These are phyloP conservation scores for Tolypocladium guangdongense DNA, from an alignment of 2,329 filamentous ascomycete species.

Conservation along the genomic window DNA sequence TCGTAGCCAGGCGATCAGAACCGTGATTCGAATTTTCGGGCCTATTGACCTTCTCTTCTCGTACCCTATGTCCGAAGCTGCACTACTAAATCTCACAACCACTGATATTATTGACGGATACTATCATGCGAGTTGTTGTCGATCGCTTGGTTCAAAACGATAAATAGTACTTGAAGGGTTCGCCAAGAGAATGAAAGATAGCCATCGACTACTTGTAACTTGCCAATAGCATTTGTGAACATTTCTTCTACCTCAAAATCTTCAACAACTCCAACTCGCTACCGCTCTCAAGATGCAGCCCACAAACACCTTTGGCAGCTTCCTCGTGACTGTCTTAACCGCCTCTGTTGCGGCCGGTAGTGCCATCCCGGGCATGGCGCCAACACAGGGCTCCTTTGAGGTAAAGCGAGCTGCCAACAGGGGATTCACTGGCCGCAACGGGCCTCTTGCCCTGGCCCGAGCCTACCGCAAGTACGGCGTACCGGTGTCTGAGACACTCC, in stretches of 20 bases:
- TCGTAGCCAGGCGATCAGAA: not conserved
- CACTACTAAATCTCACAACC: not conserved
- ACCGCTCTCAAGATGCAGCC: not conserved
- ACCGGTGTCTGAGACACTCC: constrained; percentile 19
- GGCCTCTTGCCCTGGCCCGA: constrained; percentile 7
- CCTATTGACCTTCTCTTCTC: not conserved
- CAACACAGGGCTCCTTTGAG: not conserved
- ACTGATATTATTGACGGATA: not conserved
- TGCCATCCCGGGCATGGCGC: not conserved
- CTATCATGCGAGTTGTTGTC: not conserved
- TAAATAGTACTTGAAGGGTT: not conserved
- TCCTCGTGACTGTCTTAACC: not conserved
- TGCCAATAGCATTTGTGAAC: not conserved
- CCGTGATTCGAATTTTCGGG: not conserved
- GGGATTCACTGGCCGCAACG: not conserved
- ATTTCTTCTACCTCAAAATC: not conserved
- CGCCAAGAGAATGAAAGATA: not conserved
- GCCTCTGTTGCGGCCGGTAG: not conserved
- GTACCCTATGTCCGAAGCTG: not conserved
- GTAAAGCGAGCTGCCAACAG: not conserved
- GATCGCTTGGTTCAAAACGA: not conserved
- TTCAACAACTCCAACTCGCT: not conserved
- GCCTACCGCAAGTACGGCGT: constrained; percentile 26
- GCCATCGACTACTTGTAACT: not conserved
- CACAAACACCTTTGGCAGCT: not conserved